phyloP scores from a whole-genome alignment of 2,329 filamentous ascomycete genomes.

The Trichoderma harzianum region DNA sequence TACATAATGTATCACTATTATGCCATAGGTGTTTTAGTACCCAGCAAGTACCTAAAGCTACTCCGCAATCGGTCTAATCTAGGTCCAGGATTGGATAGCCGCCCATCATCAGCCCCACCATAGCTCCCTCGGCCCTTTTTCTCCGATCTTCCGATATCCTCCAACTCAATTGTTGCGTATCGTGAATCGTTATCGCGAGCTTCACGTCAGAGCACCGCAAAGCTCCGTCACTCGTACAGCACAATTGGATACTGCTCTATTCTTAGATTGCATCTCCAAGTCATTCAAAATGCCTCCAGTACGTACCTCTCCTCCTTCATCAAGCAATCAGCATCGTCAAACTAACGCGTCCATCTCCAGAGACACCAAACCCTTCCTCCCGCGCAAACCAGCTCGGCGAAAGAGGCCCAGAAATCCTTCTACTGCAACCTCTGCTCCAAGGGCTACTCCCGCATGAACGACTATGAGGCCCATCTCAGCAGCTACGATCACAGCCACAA shows the following conservation, averaged over 20 bases:
- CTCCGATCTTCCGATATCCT: not conserved
- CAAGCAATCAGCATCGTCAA: slow-evolving; percentile 38
- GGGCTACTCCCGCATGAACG: slow-evolving; percentile 91
- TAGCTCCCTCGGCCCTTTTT: not conserved
- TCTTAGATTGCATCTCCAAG: not conserved
- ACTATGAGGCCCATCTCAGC: slow-evolving; percentile 90
- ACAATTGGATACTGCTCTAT: not conserved
- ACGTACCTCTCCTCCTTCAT: slow-evolving; percentile 31
- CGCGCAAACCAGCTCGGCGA: slow-evolving; percentile 60
- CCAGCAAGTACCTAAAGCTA: not conserved
- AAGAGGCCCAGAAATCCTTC: slow-evolving; percentile 75
- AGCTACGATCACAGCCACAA: slow-evolving; percentile 96
- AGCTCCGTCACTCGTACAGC: not conserved
- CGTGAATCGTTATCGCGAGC: not conserved
- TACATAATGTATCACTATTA: fast-evolving
- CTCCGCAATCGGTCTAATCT: not conserved
- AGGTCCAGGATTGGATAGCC: not conserved
- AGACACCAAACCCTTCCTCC: slow-evolving; percentile 56
- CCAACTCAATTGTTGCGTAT: not conserved
- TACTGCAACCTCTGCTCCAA: slow-evolving; percentile 88
- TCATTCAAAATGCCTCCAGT: slow-evolving; percentile 52
- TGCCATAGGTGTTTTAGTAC: fast-evolving
- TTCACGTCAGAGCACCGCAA: not conserved
- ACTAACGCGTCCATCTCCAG: slow-evolving; percentile 31
- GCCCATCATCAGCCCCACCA: not conserved